These are phyloP conservation scores for Termitomyces sp. DNA, from an alignment of 768 basidiomycete genomes.

Conservation along the genomic window DNA sequence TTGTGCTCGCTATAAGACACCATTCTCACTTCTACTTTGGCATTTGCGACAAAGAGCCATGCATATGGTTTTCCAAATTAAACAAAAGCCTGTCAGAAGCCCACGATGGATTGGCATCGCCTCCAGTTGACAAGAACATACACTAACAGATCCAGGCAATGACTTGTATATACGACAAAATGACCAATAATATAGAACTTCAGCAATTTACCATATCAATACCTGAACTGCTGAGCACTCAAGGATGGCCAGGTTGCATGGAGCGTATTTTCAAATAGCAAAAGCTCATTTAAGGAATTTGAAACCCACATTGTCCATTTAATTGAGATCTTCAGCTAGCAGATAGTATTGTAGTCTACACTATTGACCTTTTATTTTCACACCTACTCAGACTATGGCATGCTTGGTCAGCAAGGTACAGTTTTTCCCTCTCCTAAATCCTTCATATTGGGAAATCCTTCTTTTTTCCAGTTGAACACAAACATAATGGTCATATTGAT, in stretches of 20 bases:
- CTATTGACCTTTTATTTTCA: no score
- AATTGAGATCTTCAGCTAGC: not conserved
- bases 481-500: no score
- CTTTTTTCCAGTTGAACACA: no score
- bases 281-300: not conserved
- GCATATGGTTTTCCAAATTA: no score
- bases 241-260: not conserved
- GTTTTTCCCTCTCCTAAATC: no score
- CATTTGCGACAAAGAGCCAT: not conserved
- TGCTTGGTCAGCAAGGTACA: no score
- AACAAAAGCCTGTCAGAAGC: no score
- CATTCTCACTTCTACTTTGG: not conserved
- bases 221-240: not conserved
- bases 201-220: not conserved
- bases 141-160: not conserved
- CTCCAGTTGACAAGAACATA: not conserved
- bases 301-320: not conserved
- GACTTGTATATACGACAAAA: not conserved
- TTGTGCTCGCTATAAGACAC: conserved; percentile 2
- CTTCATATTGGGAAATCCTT: no score
- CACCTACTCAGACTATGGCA: no score
- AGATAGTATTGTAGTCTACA: no score
- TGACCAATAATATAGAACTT: not conserved
- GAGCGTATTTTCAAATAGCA: not conserved
- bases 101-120: no score